Evolutionary conservation across 2,329 filamentous ascomycete species (phyloP).

Genomic region (Penicillium expansum): DNA sequence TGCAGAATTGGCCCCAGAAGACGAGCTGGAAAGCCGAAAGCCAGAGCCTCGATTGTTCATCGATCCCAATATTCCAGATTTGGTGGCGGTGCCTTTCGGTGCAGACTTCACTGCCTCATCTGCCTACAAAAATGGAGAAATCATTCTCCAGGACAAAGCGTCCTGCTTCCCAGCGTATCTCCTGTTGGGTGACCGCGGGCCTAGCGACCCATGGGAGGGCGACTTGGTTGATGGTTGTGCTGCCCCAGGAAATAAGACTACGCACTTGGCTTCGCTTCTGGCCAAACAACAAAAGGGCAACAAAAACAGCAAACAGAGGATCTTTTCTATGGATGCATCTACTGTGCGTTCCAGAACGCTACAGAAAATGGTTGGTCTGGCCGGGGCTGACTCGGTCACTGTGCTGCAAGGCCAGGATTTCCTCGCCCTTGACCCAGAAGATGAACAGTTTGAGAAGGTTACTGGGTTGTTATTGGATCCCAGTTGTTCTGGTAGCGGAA

Average conservation of each 20-base stretch:
- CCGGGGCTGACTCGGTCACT: slow-evolving; percentile 66
- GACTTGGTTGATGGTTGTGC: slow-evolving; percentile 90
- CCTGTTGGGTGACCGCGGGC: slow-evolving; percentile 55
- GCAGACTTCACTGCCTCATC: slow-evolving; percentile 69
- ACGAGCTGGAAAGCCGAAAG: slow-evolving; percentile 18
- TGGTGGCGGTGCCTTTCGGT: slow-evolving; percentile 73
- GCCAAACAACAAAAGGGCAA: slow-evolving; percentile 27
- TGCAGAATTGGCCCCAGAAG: slow-evolving; percentile 52
- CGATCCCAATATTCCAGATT: slow-evolving; percentile 78
- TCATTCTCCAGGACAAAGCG: slow-evolving; percentile 94
- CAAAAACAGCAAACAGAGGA: slow-evolving; percentile 39
- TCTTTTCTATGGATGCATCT: slow-evolving; percentile 51
- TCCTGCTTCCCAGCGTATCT: slow-evolving; percentile 95
- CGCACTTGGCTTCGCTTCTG: slow-evolving; percentile 79
- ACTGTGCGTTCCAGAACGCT: slow-evolving; percentile 66
- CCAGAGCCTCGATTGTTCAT: slow-evolving; percentile 55
- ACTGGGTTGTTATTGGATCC: slow-evolving; percentile 82
- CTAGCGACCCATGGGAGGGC: slow-evolving; percentile 48
- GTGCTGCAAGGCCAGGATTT: slow-evolving; percentile 80
- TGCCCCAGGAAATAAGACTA: slow-evolving; percentile 96
- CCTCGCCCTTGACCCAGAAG: slow-evolving; percentile 66
- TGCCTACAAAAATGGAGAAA: slow-evolving; percentile 71
- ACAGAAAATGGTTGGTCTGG: slow-evolving; percentile 77
- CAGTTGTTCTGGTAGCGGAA: slow-evolving; percentile 93
- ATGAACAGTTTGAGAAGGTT: slow-evolving; percentile 65